Evolutionary conservation across 2,329 filamentous ascomycete genomes (phyloP), one percentile per base, ranked within the genome.

Genomic region (Incumbomyces lentus): DNA sequence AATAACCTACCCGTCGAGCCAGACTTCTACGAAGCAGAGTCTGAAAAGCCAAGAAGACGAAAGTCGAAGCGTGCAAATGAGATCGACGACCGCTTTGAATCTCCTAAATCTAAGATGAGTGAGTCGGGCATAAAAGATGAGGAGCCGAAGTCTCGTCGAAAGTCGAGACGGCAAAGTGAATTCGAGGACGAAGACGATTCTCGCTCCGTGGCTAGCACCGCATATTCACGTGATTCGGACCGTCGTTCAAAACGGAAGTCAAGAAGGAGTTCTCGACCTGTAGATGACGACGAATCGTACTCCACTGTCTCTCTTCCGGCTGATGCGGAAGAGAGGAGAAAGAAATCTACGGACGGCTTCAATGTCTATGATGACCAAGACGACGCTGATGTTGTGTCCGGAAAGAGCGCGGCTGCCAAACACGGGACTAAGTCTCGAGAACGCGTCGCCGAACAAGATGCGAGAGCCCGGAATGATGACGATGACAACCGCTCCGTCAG

Each of bases 231-330:
- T 36, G 55, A 56, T 17, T 59, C 55, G 6, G 48, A 58, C 3
- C 59, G 58, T 48, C 62, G 59, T 41, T 58, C 56, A 5, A 58
- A 57, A 44, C 59, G 59, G 43, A 60, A 60, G 49, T 62, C 62
- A 12, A 61, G 60, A 49, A 36, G 43, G n/a, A 49, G 48, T 40
- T 58, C 55, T 40, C 56, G 53, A 12, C 53, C 52, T n/a, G 52
- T 54, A 22, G 53, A 48, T 19, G 59, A 65, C 47, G 67, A 69
- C 38, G 65, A 69, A 34, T 52, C 60, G 14, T 55, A 55, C 3
- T 67, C 64, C 6, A 59, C 63, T 3, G 54, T 58, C 5, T 64
- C 63, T 26, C 62, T 61, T 2, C 60, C 61, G 16, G 59, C 59
- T 34, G 60, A 64, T n/a, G 49, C 54, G 26, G 56, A 55, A 19